Evolutionary conservation across 83 land plant species (phyloP).

Genomic region (Isoetes engelmannii): DNA sequence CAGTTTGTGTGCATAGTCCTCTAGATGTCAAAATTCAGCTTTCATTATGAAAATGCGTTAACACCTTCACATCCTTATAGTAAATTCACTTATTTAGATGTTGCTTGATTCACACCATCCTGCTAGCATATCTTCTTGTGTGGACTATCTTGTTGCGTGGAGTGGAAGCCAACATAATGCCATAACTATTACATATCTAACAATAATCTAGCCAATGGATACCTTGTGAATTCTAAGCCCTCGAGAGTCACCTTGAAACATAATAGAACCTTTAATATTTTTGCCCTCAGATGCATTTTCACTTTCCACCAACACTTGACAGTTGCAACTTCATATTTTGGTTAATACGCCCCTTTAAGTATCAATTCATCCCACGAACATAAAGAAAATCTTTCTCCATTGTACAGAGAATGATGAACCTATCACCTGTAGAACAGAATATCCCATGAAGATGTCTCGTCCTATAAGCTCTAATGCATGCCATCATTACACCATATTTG

Average conservation of each 20-base stretch:
- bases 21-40: too few species aligned
- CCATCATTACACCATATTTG: constrained; percentile 40
- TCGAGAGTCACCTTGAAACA: constrained; percentile 84
- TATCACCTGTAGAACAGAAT: constrained; percentile 21
- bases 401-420: constrained; percentile 31
- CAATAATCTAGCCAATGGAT: too few species aligned
- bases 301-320: constrained; percentile 69
- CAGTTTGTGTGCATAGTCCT: too few species aligned
- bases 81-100: constrained; percentile 58
- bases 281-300: constrained; percentile 49
- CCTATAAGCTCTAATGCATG: background rate
- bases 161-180: too few species aligned
- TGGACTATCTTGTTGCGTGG: constrained; percentile 58
- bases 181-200: too few species aligned
- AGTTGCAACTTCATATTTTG: background rate
- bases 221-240: constrained; percentile 93
- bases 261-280: constrained; percentile 30
- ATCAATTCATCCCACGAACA: constrained; percentile 34
- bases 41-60: too few species aligned
- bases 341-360: background rate
- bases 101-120: constrained; percentile 93
- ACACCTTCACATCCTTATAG: too few species aligned
- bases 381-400: constrained; percentile 21
- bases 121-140: constrained; percentile 52
- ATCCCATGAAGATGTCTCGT: background rate